Evolutionary conservation across 257 asterid genomes (phyloP).

Genomic region (Hygrophila difformis): DNA sequence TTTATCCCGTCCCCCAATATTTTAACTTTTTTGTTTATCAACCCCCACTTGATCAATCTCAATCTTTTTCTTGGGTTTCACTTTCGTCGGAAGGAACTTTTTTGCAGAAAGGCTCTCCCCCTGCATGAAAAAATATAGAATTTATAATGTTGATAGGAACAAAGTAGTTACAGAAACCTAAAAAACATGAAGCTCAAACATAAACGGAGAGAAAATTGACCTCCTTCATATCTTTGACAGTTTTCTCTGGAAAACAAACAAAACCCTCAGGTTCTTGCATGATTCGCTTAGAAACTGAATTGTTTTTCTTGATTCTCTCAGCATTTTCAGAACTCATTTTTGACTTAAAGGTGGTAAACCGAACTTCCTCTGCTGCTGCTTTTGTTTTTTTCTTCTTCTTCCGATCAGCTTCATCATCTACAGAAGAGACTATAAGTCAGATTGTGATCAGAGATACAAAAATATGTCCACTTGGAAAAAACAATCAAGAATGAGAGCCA

Average conservation of each 20-base stretch:
- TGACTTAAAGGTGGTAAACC: constrained; percentile 30
- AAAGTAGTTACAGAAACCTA: constrained; percentile 8
- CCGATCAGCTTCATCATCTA: constrained; percentile 80
- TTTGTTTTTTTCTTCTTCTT: constrained; percentile 74
- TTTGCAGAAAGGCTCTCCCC: constrained; percentile 45
- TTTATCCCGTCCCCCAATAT: constrained; percentile 83
- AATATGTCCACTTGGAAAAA: neutral
- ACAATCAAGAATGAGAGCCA: neutral
- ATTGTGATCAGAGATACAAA: constrained; percentile 1
- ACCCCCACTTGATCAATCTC: constrained; percentile 51
- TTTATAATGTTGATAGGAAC: constrained; percentile 6
- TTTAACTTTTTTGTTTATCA: constrained; percentile 64
- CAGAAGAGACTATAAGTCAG: constrained; percentile 22
- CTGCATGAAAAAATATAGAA: constrained; percentile 33
- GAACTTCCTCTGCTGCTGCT: constrained; percentile 42
- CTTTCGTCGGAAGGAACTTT: constrained; percentile 49
- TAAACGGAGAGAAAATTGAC: constrained; percentile 17
- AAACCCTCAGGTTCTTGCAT: constrained; percentile 42
- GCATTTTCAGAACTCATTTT: constrained; percentile 43
- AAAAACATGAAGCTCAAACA: constrained; percentile 3
- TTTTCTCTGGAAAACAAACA: constrained; percentile 31
- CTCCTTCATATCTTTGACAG: constrained; percentile 50
- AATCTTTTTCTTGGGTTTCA: constrained; percentile 65
- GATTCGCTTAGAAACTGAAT: constrained; percentile 35
- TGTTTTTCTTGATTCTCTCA: constrained; percentile 46